phyloP scores from a whole-genome alignment of 192 early-diverging fungal genomes.

The Linnemannia schmuckeri region DNA sequence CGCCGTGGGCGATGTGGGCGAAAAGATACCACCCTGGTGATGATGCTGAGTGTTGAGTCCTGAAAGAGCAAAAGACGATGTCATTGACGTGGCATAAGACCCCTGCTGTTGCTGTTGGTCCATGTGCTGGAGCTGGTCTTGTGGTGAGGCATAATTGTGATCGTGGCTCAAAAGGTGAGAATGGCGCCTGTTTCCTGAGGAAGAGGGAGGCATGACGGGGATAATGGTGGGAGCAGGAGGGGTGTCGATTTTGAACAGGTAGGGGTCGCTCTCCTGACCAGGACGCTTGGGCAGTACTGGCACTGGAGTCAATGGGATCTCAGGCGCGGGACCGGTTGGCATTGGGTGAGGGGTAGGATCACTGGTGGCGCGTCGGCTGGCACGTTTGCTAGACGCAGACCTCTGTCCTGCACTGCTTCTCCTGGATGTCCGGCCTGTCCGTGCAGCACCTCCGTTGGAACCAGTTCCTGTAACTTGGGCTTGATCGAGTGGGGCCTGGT shows the following conservation, averaged over 20 bases:
- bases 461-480: slow-evolving; percentile 26
- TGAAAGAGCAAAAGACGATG: slow-evolving; percentile 29
- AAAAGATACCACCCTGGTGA: slow-evolving; percentile 31
- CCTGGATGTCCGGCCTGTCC: slow-evolving; percentile 32
- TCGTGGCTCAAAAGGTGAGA: slow-evolving; percentile 50
- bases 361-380: slow-evolving; percentile 42
- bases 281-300: slow-evolving; percentile 49
- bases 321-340: slow-evolving; percentile 13
- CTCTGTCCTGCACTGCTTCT: slow-evolving; percentile 47
- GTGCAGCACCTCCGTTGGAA: slow-evolving; percentile 14
- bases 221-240: slow-evolving; percentile 40
- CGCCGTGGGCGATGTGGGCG: slow-evolving; percentile 47
- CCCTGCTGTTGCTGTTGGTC: slow-evolving; percentile 45
- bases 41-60: slow-evolving; percentile 48
- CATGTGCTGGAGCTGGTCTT: slow-evolving; percentile 48
- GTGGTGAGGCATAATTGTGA: slow-evolving; percentile 37
- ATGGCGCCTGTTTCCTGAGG: slow-evolving; percentile 34
- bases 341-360: slow-evolving; percentile 46
- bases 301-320: slow-evolving; percentile 47
- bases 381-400: slow-evolving; percentile 9
- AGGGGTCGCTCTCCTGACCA: slow-evolving; percentile 41
- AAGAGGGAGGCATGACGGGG: slow-evolving; percentile 13
- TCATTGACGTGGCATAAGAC: slow-evolving; percentile 26
- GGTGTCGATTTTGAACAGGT: slow-evolving; percentile 49
- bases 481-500: slow-evolving; percentile 32